Percentiles rank a stretch among this genome's conserved stretches.
Conservation (phyloP, 1,139 yeast species). For the Nakaseomyces nivariensis region DNA sequence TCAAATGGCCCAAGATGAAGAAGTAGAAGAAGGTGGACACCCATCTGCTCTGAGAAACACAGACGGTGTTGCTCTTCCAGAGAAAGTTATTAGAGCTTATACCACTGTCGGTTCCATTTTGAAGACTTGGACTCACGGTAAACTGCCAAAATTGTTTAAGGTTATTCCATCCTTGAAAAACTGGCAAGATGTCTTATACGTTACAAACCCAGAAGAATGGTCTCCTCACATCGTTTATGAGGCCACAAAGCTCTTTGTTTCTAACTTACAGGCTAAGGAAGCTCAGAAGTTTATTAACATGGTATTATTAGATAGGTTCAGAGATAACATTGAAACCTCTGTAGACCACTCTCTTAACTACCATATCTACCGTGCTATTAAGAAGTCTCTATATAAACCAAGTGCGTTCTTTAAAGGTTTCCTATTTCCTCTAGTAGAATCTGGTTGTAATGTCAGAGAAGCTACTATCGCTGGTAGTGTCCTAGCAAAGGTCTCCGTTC, state of each 20-base stretch:
- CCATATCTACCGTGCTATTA: conserved; percentile 83
- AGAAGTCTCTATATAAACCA: conserved; percentile 90
- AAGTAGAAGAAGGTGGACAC: conserved; percentile 19
- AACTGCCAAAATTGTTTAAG: conserved; percentile 87
- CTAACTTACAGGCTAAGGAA: conserved; percentile 77
- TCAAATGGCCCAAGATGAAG: conserved; percentile 15
- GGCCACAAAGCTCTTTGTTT: conserved; percentile 88
- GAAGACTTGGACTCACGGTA: conserved; percentile 91
- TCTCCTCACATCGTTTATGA: conserved; percentile 94
- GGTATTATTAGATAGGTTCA: conserved; percentile 75
- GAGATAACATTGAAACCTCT: conserved; percentile 70
- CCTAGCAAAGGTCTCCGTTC: conserved; percentile 78
- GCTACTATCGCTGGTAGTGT: conserved; percentile 95
- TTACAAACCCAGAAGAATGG: conserved; percentile 89
- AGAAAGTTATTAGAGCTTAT: conserved; percentile 90
- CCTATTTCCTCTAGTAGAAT: conserved; percentile 77
- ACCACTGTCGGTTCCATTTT: conserved; percentile 82
- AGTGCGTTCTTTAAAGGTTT: conserved; percentile 97
- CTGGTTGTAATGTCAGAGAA: conserved; percentile 79
- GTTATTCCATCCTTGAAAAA: conserved; percentile 85
- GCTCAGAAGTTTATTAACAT: conserved; percentile 74
- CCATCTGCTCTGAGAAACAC: conserved; percentile 17
- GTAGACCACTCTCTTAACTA: conserved; percentile 62
- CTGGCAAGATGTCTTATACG: conserved; percentile 92
- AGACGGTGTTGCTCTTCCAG: conserved; percentile 71